phyloP scores from a whole-genome alignment of 805 yeast species.

The Cyberlindnera xishuangbannaensis region DNA sequence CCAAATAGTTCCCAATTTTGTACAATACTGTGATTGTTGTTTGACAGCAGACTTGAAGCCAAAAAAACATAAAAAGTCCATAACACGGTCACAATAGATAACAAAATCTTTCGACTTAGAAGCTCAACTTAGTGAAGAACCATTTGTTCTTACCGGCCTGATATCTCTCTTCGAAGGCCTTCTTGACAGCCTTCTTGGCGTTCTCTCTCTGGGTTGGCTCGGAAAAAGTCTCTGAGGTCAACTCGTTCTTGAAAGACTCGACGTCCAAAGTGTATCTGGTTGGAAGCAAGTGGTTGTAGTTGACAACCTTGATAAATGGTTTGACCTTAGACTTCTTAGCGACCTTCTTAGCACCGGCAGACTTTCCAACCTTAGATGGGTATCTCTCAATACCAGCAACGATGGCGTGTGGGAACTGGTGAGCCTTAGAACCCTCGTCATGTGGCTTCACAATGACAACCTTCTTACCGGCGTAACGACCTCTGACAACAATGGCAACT shows the following conservation, averaged over 20 bases:
- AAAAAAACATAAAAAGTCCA: too few relatives aligned
- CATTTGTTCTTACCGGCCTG: constrained; percentile 99
- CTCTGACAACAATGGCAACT: constrained; percentile 69
- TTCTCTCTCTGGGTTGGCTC: constrained; percentile 98
- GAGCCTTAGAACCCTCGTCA: constrained; percentile 97
- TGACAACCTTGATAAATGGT: constrained; percentile 97
- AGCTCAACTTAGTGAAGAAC: constrained; percentile 97
- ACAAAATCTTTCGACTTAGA: constrained; percentile 36
- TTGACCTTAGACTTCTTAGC: constrained; percentile 96
- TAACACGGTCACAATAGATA: constrained; percentile 2
- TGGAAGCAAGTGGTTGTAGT: constrained; percentile 99
- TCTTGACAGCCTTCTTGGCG: constrained; percentile 97
- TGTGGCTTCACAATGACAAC: constrained; percentile 97
- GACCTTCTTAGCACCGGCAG: constrained; percentile 90
- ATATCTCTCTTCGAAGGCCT: constrained; percentile 99
- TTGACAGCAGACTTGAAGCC: too few relatives aligned
- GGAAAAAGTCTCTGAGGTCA: constrained; percentile 86
- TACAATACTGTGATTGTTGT: constrained; percentile 2
- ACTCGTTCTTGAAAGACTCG: constrained; percentile 86
- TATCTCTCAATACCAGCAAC: constrained; percentile 99
- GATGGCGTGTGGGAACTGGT: constrained; percentile 98
- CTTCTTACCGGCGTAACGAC: constrained; percentile 99
- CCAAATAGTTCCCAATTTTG: constrained; percentile 10
- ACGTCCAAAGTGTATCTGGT: constrained; percentile 98
- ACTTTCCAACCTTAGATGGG: constrained; percentile 94